phyloP scores from a whole-genome alignment of 441 rosid genomes.

The Omphalea diandra region DNA sequence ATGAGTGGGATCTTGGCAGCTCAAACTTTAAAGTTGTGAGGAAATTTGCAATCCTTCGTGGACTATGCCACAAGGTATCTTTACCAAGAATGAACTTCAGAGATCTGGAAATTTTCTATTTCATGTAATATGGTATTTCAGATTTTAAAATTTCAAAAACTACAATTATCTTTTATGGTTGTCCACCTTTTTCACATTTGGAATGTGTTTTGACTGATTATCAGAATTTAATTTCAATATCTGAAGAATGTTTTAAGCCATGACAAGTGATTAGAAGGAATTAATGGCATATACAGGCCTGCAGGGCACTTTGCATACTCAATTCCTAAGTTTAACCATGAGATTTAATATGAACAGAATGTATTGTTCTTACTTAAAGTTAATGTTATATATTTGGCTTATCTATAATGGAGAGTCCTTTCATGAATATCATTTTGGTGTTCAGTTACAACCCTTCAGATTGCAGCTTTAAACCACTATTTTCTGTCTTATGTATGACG shows the following conservation, averaged over 20 bases:
- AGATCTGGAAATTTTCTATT: constrained; percentile 17
- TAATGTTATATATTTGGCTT: not conserved
- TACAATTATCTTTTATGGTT: not conserved
- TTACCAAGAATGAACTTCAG: constrained; percentile 12
- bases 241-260: not conserved
- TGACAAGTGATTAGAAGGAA: constrained; percentile 13
- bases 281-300: not conserved
- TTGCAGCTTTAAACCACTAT: constrained; percentile 4
- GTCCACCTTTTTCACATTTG: not conserved
- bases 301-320: too few species aligned
- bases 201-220: constrained; percentile 7
- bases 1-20: constrained; percentile 53
- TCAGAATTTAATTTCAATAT: not conserved
- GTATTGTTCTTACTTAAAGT: not conserved
- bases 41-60: constrained; percentile 59
- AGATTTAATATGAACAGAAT: not conserved
- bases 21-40: constrained; percentile 53
- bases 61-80: constrained; percentile 65
- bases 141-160: constrained; percentile 7
- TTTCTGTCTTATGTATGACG: not conserved
- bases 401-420: not conserved
- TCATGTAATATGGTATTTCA: constrained; percentile 1
- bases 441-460: not conserved
- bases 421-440: not conserved
- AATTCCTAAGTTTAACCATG: constrained; percentile 11